Percentiles rank a stretch among this genome's conserved stretches.
Conservation (phyloP, 768 basidiomycete species). For the Baorangia bicolor region DNA sequence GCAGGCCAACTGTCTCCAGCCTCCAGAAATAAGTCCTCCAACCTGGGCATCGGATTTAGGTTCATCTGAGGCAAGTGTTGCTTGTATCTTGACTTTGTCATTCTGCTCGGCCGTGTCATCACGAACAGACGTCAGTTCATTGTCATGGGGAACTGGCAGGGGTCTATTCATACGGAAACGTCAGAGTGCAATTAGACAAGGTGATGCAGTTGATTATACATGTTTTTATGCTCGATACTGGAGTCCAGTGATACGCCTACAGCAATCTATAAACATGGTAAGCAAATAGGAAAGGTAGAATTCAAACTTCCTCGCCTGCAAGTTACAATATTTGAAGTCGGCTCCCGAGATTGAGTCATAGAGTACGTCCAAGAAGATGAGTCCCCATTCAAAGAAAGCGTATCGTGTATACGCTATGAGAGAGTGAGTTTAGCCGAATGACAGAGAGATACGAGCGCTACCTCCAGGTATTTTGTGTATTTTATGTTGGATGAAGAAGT, state of each 20-base stretch:
- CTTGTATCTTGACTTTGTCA: not conserved
- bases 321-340: slow-evolving; percentile 54
- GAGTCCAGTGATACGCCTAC: slow-evolving; percentile 30
- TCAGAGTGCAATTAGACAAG: slow-evolving; percentile 33
- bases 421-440: not conserved
- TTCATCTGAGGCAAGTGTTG: not conserved
- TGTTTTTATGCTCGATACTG: slow-evolving; percentile 31
- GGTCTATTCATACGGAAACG: slow-evolving; percentile 22
- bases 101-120: not conserved
- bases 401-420: slow-evolving; percentile 78
- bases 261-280: slow-evolving; percentile 14
- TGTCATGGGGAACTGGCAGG: slow-evolving; percentile 1
- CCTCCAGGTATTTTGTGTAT: slow-evolving; percentile 77
- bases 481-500: slow-evolving; percentile 86
- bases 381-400: slow-evolving; percentile 84
- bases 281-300: not conserved
- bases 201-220: slow-evolving; percentile 47
- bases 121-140: slow-evolving; percentile 3
- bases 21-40: not conserved
- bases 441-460: slow-evolving; percentile 30
- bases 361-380: slow-evolving; percentile 69
- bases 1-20: not conserved
- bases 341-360: slow-evolving; percentile 67
- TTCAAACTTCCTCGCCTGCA: slow-evolving; percentile 44
- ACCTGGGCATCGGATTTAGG: not conserved